A percentile compares a stretch with the other conserved stretches of the same genome.
Evolutionary conservation across 2,329 filamentous ascomycete species (phyloP).

Genomic region (Aureobasidium subglaciale): DNA sequence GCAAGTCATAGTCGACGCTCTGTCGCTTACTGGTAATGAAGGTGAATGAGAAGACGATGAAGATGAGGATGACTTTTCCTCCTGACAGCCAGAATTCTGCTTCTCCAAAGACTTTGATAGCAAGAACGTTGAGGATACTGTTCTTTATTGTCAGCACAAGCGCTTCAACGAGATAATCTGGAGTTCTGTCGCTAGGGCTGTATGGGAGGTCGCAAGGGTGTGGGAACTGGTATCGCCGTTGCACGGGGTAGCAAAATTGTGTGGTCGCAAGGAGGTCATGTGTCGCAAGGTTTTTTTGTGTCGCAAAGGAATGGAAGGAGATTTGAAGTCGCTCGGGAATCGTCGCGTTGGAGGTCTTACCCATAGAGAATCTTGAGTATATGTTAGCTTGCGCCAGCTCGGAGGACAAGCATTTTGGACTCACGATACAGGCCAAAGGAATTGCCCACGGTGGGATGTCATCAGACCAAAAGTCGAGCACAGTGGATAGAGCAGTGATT

Average conservation of each 20-base stretch:
- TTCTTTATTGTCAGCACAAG: not conserved
- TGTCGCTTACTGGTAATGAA: slow-evolving; percentile 19
- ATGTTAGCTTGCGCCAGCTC: not conserved
- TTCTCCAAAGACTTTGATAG: slow-evolving; percentile 40
- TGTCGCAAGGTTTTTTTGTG: too few species aligned
- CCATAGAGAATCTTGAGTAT: slow-evolving; percentile 1
- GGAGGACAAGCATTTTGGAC: not conserved
- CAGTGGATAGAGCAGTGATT: slow-evolving; percentile 36
- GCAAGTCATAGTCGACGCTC: too few species aligned
- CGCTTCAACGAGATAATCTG: too few species aligned
- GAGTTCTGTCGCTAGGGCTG: too few species aligned
- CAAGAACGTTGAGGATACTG: slow-evolving; percentile 35
- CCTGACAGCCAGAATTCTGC: slow-evolving; percentile 42
- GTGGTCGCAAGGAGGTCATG: too few species aligned
- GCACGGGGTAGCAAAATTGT: too few species aligned
- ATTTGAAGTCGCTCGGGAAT: not conserved
- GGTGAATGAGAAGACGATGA: slow-evolving; percentile 32
- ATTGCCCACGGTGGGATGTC: slow-evolving; percentile 35
- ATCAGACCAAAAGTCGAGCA: slow-evolving; percentile 33
- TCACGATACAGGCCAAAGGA: slow-evolving; percentile 11
- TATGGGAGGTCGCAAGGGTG: not conserved
- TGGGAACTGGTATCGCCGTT: too few species aligned
- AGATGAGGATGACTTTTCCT: slow-evolving; percentile 37
- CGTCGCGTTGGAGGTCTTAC: slow-evolving; percentile 2
- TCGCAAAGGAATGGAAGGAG: too few species aligned